Conservation (phyloP, 2,329 filamentous ascomycete genomes). For the Lachnellula cervina region DNA sequence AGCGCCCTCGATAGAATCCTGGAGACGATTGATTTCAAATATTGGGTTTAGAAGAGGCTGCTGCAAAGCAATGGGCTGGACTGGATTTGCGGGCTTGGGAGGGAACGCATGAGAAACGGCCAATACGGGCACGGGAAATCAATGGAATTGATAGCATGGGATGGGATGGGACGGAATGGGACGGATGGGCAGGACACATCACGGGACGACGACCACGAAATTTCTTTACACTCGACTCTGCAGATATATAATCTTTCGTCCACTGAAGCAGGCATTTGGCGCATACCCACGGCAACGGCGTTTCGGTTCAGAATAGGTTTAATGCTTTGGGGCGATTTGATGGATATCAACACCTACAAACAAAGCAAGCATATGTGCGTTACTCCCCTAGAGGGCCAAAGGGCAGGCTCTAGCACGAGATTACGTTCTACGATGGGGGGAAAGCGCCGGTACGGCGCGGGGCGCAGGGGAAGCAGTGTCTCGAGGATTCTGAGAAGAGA, state of each 20-base stretch:
- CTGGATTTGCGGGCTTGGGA: slow-evolving; percentile 10
- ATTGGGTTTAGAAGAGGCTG: slow-evolving; percentile 9
- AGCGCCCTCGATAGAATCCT: slow-evolving; percentile 14
- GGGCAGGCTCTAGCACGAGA: slow-evolving; percentile 13
- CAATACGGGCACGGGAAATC: background rate
- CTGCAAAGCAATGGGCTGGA: slow-evolving; percentile 13
- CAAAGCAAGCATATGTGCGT: background rate
- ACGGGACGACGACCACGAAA: slow-evolving; percentile 9
- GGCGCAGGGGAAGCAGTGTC: slow-evolving; percentile 6
- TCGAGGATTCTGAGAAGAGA: slow-evolving; percentile 15
- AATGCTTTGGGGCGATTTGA: background rate
- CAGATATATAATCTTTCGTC: slow-evolving; percentile 9
- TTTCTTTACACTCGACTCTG: slow-evolving; percentile 5
- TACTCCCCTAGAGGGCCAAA: slow-evolving; percentile 16
- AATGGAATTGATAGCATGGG: background rate
- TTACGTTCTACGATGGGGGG: slow-evolving; percentile 7
- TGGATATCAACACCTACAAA: slow-evolving; percentile 4
- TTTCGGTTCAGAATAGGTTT: slow-evolving; percentile 15
- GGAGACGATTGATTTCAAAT: slow-evolving; percentile 12
- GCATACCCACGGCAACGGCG: slow-evolving; percentile 24
- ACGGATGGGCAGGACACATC: slow-evolving; percentile 3
- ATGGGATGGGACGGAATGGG: background rate
- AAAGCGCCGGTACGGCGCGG: background rate
- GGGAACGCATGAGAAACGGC: slow-evolving; percentile 10
- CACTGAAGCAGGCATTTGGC: slow-evolving; percentile 7